phyloP scores from a whole-genome alignment of 164 flowering plant species.

The Warburgia ugandensis region DNA sequence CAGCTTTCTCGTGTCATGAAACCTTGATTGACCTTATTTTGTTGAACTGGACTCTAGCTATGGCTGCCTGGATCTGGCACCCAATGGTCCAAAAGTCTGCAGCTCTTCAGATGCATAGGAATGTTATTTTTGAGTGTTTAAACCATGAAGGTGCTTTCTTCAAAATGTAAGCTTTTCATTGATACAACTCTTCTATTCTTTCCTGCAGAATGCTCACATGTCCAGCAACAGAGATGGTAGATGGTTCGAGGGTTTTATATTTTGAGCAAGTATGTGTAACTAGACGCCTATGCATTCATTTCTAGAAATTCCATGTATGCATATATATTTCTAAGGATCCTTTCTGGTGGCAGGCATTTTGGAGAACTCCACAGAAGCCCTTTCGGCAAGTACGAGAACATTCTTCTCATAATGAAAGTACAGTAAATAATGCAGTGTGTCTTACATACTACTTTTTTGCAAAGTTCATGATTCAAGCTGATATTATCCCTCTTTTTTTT shows the following conservation, averaged over 20 bases:
- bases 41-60: too few relatives aligned
- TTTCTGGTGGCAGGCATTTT: slow-evolving; percentile 67
- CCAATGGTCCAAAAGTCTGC: too few relatives aligned
- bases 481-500: too few relatives aligned
- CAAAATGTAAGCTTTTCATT: background rate
- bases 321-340: slow-evolving; percentile 4
- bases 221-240: slow-evolving; percentile 94
- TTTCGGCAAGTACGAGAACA: slow-evolving; percentile 66
- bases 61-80: too few relatives aligned
- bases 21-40: too few relatives aligned
- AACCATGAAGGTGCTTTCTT: too few relatives aligned
- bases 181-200: background rate
- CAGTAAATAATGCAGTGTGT: background rate
- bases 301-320: background rate
- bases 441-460: background rate
- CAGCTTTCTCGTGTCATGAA: too few relatives aligned
- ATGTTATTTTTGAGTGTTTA: too few relatives aligned
- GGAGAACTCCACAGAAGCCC: slow-evolving; percentile 97
- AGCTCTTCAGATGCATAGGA: too few relatives aligned
- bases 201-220: slow-evolving; percentile 73
- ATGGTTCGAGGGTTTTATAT: slow-evolving; percentile 83
- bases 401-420: background rate
- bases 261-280: slow-evolving; percentile 57
- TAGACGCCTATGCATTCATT: background rate
- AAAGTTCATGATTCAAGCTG: too few relatives aligned